phyloP scores from a whole-genome alignment of 1,139 yeast species.

The Geotrichum reessii region DNA sequence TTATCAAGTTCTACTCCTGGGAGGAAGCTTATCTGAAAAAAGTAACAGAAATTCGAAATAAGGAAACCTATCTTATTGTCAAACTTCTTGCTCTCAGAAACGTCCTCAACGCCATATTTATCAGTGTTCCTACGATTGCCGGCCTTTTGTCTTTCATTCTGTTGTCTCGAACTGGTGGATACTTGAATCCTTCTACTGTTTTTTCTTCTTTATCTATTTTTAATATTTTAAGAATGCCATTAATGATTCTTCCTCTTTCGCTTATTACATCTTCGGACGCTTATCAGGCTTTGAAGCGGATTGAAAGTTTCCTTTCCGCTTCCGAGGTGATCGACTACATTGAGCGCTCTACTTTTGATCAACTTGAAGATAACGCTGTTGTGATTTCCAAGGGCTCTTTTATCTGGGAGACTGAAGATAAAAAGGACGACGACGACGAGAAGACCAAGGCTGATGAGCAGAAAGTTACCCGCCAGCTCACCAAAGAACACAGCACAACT shows the following conservation, averaged over 20 bases:
- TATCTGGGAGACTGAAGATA: constrained; percentile 58
- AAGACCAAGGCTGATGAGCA: constrained; percentile 14
- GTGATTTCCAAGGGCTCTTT: constrained; percentile 51
- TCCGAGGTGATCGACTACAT: constrained; percentile 35
- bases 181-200: constrained; percentile 61
- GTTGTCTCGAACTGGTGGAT: constrained; percentile 52
- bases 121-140: constrained; percentile 60
- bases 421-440: constrained; percentile 23
- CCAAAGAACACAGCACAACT: constrained; percentile 28
- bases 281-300: constrained; percentile 55
- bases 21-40: constrained; percentile 52
- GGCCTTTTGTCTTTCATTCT: constrained; percentile 72
- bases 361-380: constrained; percentile 42
- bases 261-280: constrained; percentile 61
- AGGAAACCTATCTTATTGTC: constrained; percentile 40
- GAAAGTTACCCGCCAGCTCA: constrained; percentile 23
- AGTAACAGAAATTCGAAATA: constrained; percentile 44
- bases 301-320: constrained; percentile 50
- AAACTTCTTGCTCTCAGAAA: constrained; percentile 39
- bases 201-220: constrained; percentile 77
- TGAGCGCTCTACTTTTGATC: constrained; percentile 32
- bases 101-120: constrained; percentile 54
- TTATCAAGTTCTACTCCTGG: constrained; percentile 73
- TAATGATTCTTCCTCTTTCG: constrained; percentile 66
- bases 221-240: constrained; percentile 62